phyloP scores from a whole-genome alignment of 345 rosid genomes.

The Aquilaria sinensis region DNA sequence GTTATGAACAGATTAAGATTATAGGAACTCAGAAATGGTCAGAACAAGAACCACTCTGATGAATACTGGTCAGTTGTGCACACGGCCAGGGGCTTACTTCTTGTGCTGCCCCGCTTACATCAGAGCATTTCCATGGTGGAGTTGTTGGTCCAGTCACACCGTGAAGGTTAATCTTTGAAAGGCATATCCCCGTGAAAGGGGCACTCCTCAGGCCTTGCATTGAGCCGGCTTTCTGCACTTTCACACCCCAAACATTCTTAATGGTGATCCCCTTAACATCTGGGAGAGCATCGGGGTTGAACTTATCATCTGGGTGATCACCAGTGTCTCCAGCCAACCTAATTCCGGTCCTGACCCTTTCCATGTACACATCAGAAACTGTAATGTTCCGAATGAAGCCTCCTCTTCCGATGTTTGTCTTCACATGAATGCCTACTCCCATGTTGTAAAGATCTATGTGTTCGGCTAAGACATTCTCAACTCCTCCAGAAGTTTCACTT shows the following conservation, averaged over 20 bases:
- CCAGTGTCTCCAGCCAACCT: slow-evolving; percentile 78
- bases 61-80: slow-evolving; percentile 43
- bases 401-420: slow-evolving; percentile 84
- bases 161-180: slow-evolving; percentile 63
- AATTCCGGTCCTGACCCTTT: slow-evolving; percentile 57
- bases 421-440: slow-evolving; percentile 71
- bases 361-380: slow-evolving; percentile 49
- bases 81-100: slow-evolving; percentile 79
- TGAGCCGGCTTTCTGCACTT: slow-evolving; percentile 59
- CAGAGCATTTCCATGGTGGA: slow-evolving; percentile 70
- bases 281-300: slow-evolving; percentile 75
- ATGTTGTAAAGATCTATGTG: slow-evolving; percentile 57
- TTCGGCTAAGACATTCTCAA: slow-evolving; percentile 64
- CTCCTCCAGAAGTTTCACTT: slow-evolving; percentile 93
- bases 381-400: slow-evolving; percentile 70
- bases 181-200: slow-evolving; percentile 66
- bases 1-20: neutral
- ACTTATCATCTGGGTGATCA: slow-evolving; percentile 75
- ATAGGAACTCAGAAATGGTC: slow-evolving; percentile 16
- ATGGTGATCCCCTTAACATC: slow-evolving; percentile 47
- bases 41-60: slow-evolving; percentile 30
- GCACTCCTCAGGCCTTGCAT: slow-evolving; percentile 61
- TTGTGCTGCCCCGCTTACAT: slow-evolving; percentile 54
- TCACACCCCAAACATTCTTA: slow-evolving; percentile 60
- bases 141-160: slow-evolving; percentile 39